Conservation (phyloP, 2,329 filamentous ascomycete genomes). For the Neopestalotiopsis sp. region DNA sequence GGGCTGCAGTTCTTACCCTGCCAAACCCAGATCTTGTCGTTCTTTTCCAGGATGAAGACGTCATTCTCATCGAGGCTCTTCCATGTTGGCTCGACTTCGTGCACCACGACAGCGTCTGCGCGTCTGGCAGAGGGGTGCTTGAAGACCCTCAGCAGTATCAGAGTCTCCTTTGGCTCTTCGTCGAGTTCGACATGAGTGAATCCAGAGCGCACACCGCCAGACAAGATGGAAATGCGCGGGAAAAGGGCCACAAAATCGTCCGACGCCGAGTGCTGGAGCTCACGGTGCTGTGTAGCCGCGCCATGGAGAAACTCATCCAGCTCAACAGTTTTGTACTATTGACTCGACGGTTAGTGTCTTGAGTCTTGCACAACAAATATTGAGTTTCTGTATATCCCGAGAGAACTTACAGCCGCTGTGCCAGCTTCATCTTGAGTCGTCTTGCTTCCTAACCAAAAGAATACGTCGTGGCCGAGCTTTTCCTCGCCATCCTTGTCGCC, state of each 20-base stretch:
- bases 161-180: constrained; percentile 45
- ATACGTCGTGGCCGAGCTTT: constrained; percentile 66
- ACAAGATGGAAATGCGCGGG: constrained; percentile 62
- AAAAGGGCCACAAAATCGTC: constrained; percentile 67
- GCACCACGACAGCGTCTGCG: constrained; percentile 59
- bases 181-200: constrained; percentile 66
- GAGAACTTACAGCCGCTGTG: constrained; percentile 54
- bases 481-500: constrained; percentile 47
- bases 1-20: constrained; percentile 69
- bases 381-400: no score
- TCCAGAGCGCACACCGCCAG: constrained; percentile 66
- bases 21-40: constrained; percentile 73
- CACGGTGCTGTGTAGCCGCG: constrained; percentile 67
- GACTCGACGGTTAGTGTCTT: not conserved
- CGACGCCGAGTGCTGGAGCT: constrained; percentile 64
- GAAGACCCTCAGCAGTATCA: constrained; percentile 66
- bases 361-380: not conserved
- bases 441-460: constrained; percentile 72
- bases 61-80: constrained; percentile 68
- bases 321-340: constrained; percentile 70
- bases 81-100: constrained; percentile 68
- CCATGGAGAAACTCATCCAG: constrained; percentile 71
- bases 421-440: constrained; percentile 74
- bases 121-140: constrained; percentile 58
- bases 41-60: constrained; percentile 69